These are phyloP conservation scores for Malus hybrid DNA, from an alignment of 331 rosid species.

Conservation along the genomic window DNA sequence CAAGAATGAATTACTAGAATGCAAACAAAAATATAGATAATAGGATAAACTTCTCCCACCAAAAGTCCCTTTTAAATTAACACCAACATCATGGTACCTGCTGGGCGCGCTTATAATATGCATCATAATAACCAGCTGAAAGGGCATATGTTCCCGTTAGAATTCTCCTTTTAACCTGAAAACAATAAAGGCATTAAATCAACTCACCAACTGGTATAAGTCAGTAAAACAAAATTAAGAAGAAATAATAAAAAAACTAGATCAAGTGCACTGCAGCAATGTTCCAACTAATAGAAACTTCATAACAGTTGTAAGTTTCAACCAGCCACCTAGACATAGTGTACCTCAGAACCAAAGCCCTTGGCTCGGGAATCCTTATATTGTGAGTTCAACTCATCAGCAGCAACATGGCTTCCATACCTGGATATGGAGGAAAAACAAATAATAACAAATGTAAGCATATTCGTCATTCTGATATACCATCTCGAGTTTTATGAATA, in stretches of 20 bases:
- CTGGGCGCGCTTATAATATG: constrained; percentile 96
- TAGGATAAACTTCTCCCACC: background rate
- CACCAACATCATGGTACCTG: constrained; percentile 48
- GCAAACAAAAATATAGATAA: background rate
- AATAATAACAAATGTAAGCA: background rate
- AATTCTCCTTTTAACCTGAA: constrained; percentile 97
- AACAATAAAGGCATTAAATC: background rate
- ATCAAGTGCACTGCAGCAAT: background rate
- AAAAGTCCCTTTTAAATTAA: constrained; percentile 8
- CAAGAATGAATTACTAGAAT: too few relatives aligned
- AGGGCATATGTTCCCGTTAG: constrained; percentile 93
- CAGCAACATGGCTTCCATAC: constrained; percentile 71
- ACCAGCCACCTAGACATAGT: constrained; percentile 1
- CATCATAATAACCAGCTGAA: constrained; percentile 99
- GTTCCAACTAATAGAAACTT: constrained; percentile 1
- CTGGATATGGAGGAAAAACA: constrained; percentile 34
- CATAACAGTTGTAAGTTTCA: background rate
- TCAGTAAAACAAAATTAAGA: background rate
- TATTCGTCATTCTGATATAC: background rate
- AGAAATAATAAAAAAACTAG: background rate
- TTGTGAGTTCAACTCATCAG: constrained; percentile 64
- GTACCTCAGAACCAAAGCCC: constrained; percentile 94
- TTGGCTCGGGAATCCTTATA: constrained; percentile 77
- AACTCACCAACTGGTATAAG: background rate
- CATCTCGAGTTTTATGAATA: background rate